These are phyloP conservation scores for Russula dissimulans DNA, from an alignment of 768 basidiomycete genomes.

Conservation along the genomic window DNA sequence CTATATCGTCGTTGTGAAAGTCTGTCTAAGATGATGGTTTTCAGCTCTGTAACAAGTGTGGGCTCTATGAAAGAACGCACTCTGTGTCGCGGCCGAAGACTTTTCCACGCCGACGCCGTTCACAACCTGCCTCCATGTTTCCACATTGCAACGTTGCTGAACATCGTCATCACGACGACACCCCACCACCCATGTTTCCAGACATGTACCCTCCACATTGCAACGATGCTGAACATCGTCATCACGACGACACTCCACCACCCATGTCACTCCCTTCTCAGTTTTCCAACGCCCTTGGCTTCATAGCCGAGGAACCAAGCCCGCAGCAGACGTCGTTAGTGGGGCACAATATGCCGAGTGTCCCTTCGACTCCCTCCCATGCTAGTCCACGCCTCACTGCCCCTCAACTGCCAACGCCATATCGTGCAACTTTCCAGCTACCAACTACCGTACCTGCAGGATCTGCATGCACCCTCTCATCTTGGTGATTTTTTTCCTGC, in stretches of 20 bases:
- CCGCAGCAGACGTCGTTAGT: background rate
- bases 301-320: background rate
- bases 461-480: background rate
- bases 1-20: too few relatives aligned
- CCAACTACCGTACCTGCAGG: background rate
- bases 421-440: background rate
- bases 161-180: background rate
- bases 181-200: too few relatives aligned
- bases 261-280: background rate
- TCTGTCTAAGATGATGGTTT: too few relatives aligned
- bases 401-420: background rate
- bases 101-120: slow-evolving; percentile 4
- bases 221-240: background rate
- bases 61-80: slow-evolving; percentile 72
- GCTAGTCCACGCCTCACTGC: background rate
- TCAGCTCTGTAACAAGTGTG: slow-evolving; percentile 47
- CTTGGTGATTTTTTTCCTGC: background rate
- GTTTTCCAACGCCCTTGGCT: background rate
- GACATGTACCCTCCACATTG: background rate
- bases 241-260: background rate
- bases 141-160: background rate
- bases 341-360: background rate
- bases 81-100: slow-evolving; percentile 50
- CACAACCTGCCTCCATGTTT: background rate
- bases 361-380: background rate